Evolutionary conservation across 2,329 filamentous ascomycete genomes (phyloP).

Genomic region (Mycosphaerella sp.): DNA sequence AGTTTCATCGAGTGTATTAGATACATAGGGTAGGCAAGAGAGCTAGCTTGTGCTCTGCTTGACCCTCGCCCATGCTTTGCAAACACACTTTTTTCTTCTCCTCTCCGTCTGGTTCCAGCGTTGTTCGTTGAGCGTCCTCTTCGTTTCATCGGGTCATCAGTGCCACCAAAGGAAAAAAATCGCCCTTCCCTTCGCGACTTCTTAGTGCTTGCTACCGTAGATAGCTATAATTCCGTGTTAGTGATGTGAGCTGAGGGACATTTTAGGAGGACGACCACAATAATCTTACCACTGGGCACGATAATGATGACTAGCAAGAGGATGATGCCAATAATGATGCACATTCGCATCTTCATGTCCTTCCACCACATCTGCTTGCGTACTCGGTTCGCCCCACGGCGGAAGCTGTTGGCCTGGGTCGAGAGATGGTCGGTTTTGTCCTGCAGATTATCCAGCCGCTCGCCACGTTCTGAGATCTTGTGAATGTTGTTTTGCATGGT

Average conservation of each 20-base stretch:
- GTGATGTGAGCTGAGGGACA: no score
- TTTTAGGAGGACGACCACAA: no score
- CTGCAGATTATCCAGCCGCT: conserved; percentile 78
- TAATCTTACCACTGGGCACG: conserved; percentile 72
- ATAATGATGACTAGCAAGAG: conserved; percentile 91
- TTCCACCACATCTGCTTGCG: conserved; percentile 99
- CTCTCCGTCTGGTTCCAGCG: no score
- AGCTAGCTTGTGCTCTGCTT: not conserved
- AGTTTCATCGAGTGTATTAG: not conserved
- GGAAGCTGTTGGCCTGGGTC: conserved; percentile 88
- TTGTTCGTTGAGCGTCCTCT: no score
- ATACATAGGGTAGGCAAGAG: not conserved
- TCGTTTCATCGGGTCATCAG: no score
- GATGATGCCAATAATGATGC: conserved; percentile 84
- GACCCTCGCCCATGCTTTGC: not conserved
- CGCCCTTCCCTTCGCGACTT: no score
- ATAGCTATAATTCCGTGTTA: conserved; percentile 17
- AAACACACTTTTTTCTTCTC: not conserved
- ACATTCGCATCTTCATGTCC: conserved; percentile 99
- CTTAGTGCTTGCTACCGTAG: conserved; percentile 22
- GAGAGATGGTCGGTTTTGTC: conserved; percentile 93
- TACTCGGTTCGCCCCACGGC: conserved; percentile 90
- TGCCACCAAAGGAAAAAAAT: no score
- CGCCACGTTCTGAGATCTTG: conserved; percentile 90
- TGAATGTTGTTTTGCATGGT: conserved; percentile 98